A percentile compares a stretch with the other conserved stretches of the same genome.
Conservation (phyloP, 2,329 filamentous ascomycete genomes). For the Pezicula radicicola region DNA sequence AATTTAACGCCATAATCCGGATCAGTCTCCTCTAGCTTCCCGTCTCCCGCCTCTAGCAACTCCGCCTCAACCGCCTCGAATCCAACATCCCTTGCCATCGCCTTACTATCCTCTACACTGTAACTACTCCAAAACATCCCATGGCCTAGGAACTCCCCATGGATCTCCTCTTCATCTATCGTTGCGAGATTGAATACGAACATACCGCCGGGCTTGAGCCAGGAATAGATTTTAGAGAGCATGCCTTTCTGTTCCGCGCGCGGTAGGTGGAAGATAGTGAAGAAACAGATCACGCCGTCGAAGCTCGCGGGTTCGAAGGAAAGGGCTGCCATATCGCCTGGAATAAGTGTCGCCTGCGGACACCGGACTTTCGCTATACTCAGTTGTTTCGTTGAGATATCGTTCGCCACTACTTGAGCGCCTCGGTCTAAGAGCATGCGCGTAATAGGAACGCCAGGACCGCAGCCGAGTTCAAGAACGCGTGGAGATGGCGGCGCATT, state of each 20-base stretch:
- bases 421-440: slow-evolving; percentile 19
- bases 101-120: slow-evolving; percentile 6
- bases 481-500: slow-evolving; percentile 5
- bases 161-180: slow-evolving; percentile 20
- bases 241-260: slow-evolving; percentile 36
- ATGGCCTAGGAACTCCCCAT: slow-evolving; percentile 7
- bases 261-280: slow-evolving; percentile 42
- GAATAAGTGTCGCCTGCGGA: slow-evolving; percentile 22
- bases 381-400: slow-evolving; percentile 38
- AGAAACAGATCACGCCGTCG: slow-evolving; percentile 39
- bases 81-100: slow-evolving; percentile 23
- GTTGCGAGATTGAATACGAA: slow-evolving; percentile 37
- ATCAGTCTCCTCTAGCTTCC: slow-evolving; percentile 5
- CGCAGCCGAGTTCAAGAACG: slow-evolving; percentile 39
- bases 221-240: slow-evolving; percentile 31
- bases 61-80: slow-evolving; percentile 23
- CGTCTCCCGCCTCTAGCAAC: slow-evolving; percentile 15
- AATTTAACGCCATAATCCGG: no score
- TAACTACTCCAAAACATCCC: slow-evolving; percentile 18
- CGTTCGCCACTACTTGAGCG: slow-evolving; percentile 35
- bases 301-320: slow-evolving; percentile 29
- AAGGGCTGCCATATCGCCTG: slow-evolving; percentile 40
- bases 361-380: slow-evolving; percentile 26
- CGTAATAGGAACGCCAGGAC: slow-evolving; percentile 32
- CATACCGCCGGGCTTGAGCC: slow-evolving; percentile 39